Base-by-base conservation (phyloP, 805 yeast species). In the Kluyveromyces aestuarii region DNA sequence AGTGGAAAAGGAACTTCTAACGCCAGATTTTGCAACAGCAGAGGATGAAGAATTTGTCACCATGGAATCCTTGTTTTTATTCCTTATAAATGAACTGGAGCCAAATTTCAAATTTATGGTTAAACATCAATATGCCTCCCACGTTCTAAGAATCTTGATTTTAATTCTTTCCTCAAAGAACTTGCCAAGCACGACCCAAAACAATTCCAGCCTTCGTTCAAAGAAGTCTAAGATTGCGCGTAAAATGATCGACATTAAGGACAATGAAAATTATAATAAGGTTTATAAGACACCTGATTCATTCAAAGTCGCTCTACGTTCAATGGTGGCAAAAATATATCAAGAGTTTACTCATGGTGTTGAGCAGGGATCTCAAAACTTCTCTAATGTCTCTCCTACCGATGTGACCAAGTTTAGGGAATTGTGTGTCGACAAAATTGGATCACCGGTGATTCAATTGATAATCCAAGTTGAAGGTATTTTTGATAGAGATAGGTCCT, bases 191-290 rank as follows among this genome's bases (percentile, higher is more conserved):
- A 69, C 89, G 0, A 77, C 83, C 1, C 74, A 74, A 59, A 75
- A 82, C 25, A 81, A 81, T 60, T 84, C 90, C 0, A 77, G 84
- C 6, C 72, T 88, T 55, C 77, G 98, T 62, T 84, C 95, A 27
- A 88, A 87, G 61, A 84, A 75, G 67, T 85, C 88, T 45, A 89
- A 80, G 66, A 84, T 81, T 66, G 96, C 97, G 7, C 80, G 98
- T 64, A 89, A 89, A 63, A 87, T 87, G 95, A 87, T 88, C 59
- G 93, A 86, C 56, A 82, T 88, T 41, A 81, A 82, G 58, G 95
- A 87, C 63, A 82, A 75, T 52, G 83, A 81, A 14, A 89, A 84
- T 54, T 84, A 81, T 58, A 74, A 79, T 59, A 72, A 76, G 50
- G 70, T 82, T 0, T 86, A 79, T 62, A 86, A 80, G 66, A 80